A percentile compares a stretch with the other conserved stretches of the same genome.
Conservation (phyloP, 495 filamentous ascomycete species). For the Penicillium cataractarum region DNA sequence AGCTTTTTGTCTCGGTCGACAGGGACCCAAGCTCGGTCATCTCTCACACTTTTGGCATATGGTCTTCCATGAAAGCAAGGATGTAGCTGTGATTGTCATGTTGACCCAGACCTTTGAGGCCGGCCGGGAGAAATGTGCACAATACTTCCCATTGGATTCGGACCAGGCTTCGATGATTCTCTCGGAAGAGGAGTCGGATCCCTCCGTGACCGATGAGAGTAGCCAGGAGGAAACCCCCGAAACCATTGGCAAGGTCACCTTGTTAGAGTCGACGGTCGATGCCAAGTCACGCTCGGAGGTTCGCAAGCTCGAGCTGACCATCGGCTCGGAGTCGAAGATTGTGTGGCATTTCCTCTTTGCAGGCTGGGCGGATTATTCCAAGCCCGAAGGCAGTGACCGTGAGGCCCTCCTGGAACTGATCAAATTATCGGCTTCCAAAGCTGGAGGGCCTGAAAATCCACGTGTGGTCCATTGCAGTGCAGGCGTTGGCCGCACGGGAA, state of each 20-base stretch:
- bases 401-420: constrained; percentile 79
- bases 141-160: constrained; percentile 75
- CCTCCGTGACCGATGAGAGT: constrained; percentile 31
- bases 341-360: constrained; percentile 92
- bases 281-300: constrained; percentile 55
- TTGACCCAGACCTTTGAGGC: constrained; percentile 86
- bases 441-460: constrained; percentile 64
- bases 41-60: constrained; percentile 92
- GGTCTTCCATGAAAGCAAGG: constrained; percentile 81
- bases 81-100: constrained; percentile 90
- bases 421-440: constrained; percentile 72
- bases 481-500: constrained; percentile 91
- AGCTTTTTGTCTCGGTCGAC: constrained; percentile 9
- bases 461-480: constrained; percentile 93
- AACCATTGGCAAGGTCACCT: constrained; percentile 47
- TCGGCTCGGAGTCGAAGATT: constrained; percentile 65
- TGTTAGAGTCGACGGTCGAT: constrained; percentile 52
- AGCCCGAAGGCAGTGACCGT: constrained; percentile 80
- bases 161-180: constrained; percentile 65
- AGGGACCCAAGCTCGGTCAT: constrained; percentile 77
- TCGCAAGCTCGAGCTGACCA: constrained; percentile 56
- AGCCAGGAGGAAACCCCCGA: constrained; percentile 22
- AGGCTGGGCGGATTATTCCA: constrained; percentile 92
- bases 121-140: constrained; percentile 85
- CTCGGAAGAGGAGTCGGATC: constrained; percentile 52